Percentiles rank a stretch among this genome's conserved stretches.
These are phyloP conservation scores for Phytopythium montanum DNA, from an alignment of 352 stramenopile species.

Conservation along the genomic window DNA sequence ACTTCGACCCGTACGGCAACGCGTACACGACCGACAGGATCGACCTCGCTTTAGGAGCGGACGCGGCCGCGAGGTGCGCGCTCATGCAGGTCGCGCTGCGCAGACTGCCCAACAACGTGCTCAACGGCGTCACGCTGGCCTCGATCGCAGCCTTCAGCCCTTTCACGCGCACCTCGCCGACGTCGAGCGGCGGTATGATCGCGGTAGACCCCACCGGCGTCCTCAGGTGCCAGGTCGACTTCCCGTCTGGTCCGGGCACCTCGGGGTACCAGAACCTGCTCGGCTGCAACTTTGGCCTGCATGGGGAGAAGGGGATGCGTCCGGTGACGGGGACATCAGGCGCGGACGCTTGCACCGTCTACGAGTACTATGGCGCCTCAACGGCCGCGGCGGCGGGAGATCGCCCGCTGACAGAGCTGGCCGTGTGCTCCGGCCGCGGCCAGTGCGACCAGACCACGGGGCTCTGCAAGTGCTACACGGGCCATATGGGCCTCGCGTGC, in stretches of 20 bases:
- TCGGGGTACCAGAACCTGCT: constrained; percentile 60
- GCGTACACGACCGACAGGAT: constrained; percentile 41
- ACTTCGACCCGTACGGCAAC: constrained; percentile 73
- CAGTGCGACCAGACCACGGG: constrained; percentile 49
- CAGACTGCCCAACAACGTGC: constrained; percentile 59
- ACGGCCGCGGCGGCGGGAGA: not conserved
- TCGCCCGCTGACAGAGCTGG: constrained; percentile 42
- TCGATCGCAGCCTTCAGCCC: constrained; percentile 6
- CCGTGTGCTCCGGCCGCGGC: constrained; percentile 57
- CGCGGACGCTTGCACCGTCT: constrained; percentile 24
- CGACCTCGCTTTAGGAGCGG: not conserved
- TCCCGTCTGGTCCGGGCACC: constrained; percentile 43
- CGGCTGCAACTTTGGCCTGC: constrained; percentile 35
- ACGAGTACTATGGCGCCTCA: constrained; percentile 17
- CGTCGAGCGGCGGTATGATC: not conserved
- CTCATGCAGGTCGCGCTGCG: constrained; percentile 38
- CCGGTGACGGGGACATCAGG: constrained; percentile 17
- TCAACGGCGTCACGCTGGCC: constrained; percentile 31
- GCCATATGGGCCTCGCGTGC: constrained; percentile 75
- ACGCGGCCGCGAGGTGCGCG: constrained; percentile 16
- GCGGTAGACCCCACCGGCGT: not conserved
- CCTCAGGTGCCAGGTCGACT: constrained; percentile 36
- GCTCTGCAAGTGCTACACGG: constrained; percentile 59
- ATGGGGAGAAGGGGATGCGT: constrained; percentile 31
- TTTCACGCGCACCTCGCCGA: constrained; percentile 22